Base-by-base conservation (phyloP, 1,284 basidiomycete genomes). In the Tetrapyrgos nigripes region DNA sequence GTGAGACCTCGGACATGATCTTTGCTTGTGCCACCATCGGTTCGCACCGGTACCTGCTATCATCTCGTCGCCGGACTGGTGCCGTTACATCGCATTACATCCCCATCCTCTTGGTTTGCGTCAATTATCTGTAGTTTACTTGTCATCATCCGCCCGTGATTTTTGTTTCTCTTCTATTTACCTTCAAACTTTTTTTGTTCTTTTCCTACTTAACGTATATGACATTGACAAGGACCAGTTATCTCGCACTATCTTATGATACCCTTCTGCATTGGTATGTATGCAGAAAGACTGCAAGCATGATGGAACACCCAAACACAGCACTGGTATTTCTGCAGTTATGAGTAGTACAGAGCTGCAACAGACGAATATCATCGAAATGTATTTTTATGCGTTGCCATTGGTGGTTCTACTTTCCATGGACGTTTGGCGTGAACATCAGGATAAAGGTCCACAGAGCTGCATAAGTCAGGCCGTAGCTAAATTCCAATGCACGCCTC, bases 1-100 rank as follows among this genome's bases (percentile, higher is more conserved):
- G 78, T 82, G 64, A 83, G 84, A 64, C 86, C 84, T 68, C 81
- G 83, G 66, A 79, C 77, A 66, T 79, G 68, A 73, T 65, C 28
- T 46, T 40, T 35, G 23, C 47, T 21, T n/a, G 58, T 24, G 21
- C n/a, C 27, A 24, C 37, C 27, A 14, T 49, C 48, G 47, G 61
- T 64, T 31, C 45, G 27, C 37, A 52, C 17, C 57, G 48, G 47
- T 65, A 66, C 66, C 68, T 54, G 19, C 45, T 29, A 26, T 59
- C 26, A 24, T 50, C 48, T 3, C 48, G 14, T 50, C 17, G 26
- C 27, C 26, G 27, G n/a, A 31, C 26, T 24, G 46, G n/a, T 24
- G 23, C 19, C n/a, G n/a, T n/a, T n/a, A 48, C 31, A 21, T 31
- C 17, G 48, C 48, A 50, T 29, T 31, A 27, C 48, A 29, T 28